Percentiles rank a stretch among this genome's conserved stretches.
phyloP scores from a whole-genome alignment of 2,329 filamentous ascomycete species.

The Diaporthe australafricana region DNA sequence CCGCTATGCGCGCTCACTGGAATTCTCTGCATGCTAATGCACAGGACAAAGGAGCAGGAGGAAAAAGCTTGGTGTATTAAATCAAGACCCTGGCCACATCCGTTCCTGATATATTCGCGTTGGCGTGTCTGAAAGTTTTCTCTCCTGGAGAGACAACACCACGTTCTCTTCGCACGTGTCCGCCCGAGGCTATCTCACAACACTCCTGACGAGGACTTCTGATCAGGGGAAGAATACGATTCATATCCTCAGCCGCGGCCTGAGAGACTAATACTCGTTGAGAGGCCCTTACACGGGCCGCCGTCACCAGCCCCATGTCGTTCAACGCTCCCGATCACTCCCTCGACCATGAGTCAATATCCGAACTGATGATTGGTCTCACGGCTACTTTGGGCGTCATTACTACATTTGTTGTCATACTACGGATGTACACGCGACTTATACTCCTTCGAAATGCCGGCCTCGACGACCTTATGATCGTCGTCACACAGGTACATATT shows the following conservation, averaged over 20 bases:
- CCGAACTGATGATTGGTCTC: slow-evolving; percentile 30
- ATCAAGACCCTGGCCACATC: slow-evolving; percentile 15
- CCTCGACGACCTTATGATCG: slow-evolving; percentile 31
- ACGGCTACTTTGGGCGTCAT: slow-evolving; percentile 6
- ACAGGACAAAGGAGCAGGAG: neutral
- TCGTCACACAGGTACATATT: slow-evolving; percentile 27
- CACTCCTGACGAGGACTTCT: neutral
- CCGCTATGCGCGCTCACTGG: slow-evolving; percentile 18
- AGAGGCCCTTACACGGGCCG: slow-evolving; percentile 4
- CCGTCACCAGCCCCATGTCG: slow-evolving; percentile 12
- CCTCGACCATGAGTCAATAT: slow-evolving; percentile 26
- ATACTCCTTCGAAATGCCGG: slow-evolving; percentile 26
- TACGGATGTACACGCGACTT: slow-evolving; percentile 32
- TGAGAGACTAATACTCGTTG: slow-evolving; percentile 14
- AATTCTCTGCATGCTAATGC: slow-evolving; percentile 11
- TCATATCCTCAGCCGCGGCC: slow-evolving; percentile 1
- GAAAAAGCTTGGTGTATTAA: slow-evolving; percentile 23
- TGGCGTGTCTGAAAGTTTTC: neutral
- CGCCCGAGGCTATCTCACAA: neutral
- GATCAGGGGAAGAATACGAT: neutral
- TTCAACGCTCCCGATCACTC: slow-evolving; percentile 19
- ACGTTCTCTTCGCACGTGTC: neutral
- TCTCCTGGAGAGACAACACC: neutral
- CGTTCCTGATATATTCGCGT: slow-evolving; percentile 9
- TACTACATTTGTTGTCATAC: slow-evolving; percentile 10